Evolutionary conservation across 768 basidiomycete genomes (phyloP), one percentile per base, ranked within the genome.

Genomic region (Naganishia randhawae): DNA sequence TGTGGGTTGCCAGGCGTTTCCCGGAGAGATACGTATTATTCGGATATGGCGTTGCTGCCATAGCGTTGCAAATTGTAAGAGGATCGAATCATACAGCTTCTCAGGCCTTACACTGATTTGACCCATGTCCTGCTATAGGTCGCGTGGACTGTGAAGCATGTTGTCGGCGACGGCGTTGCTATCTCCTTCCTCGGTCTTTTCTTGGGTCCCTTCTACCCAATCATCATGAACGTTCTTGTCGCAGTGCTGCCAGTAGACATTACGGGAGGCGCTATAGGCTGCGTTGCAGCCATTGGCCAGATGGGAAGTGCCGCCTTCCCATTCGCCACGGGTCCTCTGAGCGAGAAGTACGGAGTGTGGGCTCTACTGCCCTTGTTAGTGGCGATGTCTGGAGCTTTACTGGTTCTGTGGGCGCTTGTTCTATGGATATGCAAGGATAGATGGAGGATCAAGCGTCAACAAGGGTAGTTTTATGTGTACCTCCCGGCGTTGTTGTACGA

Each of bases 191-290:
- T 89, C 17, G 89, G 89, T 19, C 54, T 89, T 10, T 77, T 89
- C 27, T 81, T 91, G n/a, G 89, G 88, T 0, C 89, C 88, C 2
- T 85, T 90, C 80, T 85, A 83, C 67, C 84, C 84, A 1, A 83
- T 85, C 66, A 83, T 85, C 10, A 86, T 92, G 85, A 89, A 88
- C 74, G 85, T 88, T 50, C 81, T 87, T 0, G 84, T 86, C 7
- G 83, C 85, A 1, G 82, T 91, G 63, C 78, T 93, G 10, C 91
- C 91, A 7, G 83, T 83, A 9, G 87, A 87, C 84, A 82, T 92
- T 10, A 82, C 90, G 27, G 84, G 83, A 0, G 85, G 85, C 48
- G 76, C 80, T n/a, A 82, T 45, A 22, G 39, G 33, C 54, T 37
- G 22, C 42, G 25, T 37, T 8, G 50, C 31, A 32, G 71, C 74